These are phyloP conservation scores for Penicillium pancosmium DNA, from an alignment of 495 filamentous ascomycete species.

Conservation along the genomic window DNA sequence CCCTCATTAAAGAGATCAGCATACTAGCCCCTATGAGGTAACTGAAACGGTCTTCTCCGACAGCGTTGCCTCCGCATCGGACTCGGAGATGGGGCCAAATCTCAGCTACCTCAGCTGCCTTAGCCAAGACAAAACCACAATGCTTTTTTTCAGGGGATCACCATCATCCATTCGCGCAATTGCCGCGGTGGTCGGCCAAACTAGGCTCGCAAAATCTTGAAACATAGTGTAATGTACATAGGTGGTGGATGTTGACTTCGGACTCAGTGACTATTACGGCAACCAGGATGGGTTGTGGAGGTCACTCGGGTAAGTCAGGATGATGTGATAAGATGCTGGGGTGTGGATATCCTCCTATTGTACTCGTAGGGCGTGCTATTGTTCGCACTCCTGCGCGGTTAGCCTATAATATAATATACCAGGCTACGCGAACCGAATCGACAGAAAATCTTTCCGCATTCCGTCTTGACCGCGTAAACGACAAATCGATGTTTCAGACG, in stretches of 20 bases:
- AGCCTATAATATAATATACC: not conserved
- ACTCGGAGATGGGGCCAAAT: not conserved
- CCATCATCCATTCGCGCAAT: not conserved
- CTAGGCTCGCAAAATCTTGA: not conserved
- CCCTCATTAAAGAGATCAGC: not conserved
- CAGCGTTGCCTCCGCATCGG: not conserved
- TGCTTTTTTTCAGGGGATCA: constrained; percentile 2
- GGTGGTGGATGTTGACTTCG: no score
- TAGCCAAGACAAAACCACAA: not conserved
- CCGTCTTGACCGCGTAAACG: not conserved
- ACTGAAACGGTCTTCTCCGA: constrained; percentile 7
- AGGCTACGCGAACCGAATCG: not conserved
- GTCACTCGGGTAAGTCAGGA: not conserved
- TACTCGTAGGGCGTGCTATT: no score
- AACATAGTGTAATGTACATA: not conserved
- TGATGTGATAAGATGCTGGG: not conserved
- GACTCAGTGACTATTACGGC: no score
- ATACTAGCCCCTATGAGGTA: not conserved
- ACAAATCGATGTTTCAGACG: not conserved
- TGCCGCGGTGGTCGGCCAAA: constrained; percentile 1
- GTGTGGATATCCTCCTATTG: not conserved
- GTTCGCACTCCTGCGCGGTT: not conserved
- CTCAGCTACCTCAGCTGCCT: not conserved
- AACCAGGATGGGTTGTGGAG: not conserved
- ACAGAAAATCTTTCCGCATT: not conserved